Base-by-base conservation (phyloP, 106 monocot species). In the Acorus gramineus region DNA sequence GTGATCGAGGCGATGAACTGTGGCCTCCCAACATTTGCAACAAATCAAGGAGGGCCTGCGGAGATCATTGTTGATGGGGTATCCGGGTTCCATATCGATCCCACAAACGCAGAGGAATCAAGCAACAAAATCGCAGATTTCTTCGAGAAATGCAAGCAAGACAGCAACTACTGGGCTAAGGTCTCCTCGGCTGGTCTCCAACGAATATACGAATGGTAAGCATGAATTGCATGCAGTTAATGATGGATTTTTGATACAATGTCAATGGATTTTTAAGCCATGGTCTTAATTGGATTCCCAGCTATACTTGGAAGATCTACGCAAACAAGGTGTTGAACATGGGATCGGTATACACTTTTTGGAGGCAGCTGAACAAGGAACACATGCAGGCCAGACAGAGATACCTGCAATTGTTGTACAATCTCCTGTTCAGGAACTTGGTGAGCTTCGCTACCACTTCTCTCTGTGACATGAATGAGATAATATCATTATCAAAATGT, bases 1-100 rank as follows among this genome's bases (percentile, higher is more conserved):
- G 95, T 96, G 7, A 91, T 96, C n/a, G 95, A 96, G 78, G 95
- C 95, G 5, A 96, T 96, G 95, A 96, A 91, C 78, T 96, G 90
- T 7, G 90, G 95, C 6, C 66, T 91, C 49, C 87, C 85, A 0
- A 96, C 95, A 47, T 96, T 96, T 62, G 95, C 90, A 28, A 96
- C 95, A 6, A 96, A 90, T 69, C 82, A 90, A 74, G 95, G 90
- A 58, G 95, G 95, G 9, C 95, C 95, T 2, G 90, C 90, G 2
- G 95, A 96, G 70, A 95, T 96, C 59, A 87, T 96, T 46, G 78
- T 96, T 0, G 95, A 91, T 12, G 95, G 82, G 3, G 84, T 91
- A 51, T 96, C 90, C 0, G 95, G 95, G 3, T 90, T 96, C 78
- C 90, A 87, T 47, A 69, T 96, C 8, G 62, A 96, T 67, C 95